Base-by-base conservation (phyloP, 208 protist genomes). In the Angomonas ambiguus region DNA sequence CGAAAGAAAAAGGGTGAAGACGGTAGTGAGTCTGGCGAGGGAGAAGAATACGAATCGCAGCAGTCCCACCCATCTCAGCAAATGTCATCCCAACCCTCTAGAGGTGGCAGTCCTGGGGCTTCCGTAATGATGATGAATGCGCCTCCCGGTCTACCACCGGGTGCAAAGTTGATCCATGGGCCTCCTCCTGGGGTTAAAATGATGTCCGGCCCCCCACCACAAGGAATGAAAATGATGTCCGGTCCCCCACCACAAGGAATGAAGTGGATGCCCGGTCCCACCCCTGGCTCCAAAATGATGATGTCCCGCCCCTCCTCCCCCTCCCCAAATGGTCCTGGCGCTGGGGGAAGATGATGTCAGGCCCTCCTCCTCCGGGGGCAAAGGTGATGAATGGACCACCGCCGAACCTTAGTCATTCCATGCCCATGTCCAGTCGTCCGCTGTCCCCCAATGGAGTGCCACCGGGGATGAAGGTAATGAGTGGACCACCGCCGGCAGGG, bases 371-470 rank as follows among this genome's bases (percentile, higher is more conserved):
- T n/a, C n/a, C n/a, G n/a, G n/a, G n/a, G n/a, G n/a, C n/a, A n/a
- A 45, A 83, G 53, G 48, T 85, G 5, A 74, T 87, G 28, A 79
- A 74, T 6, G 79, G 76, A 0, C 79, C 80, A 20, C 83, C 77
- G 33, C 80, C 80, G 1, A 49, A 38, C 1, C 24, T 61, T 25
- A 48, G 38, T 48, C 38, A 11, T n/a, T n/a, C n/a, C n/a, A n/a
- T n/a, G n/a, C n/a, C n/a, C n/a, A n/a, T n/a, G n/a, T n/a, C n/a
- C n/a, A n/a, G n/a, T n/a, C n/a, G n/a, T n/a, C n/a, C n/a, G n/a
- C n/a, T n/a, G n/a, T n/a, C n/a, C n/a, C n/a, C n/a, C n/a, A 45
- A 45, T 45, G 38, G 38, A 45, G 32, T 38, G 3, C 56, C 56
- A 42, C 56, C 56, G 31, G 56, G 56, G 2, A 61, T 62, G 58